Conservation (phyloP, 116 monocot genomes). For the Cymodocea nodosa region DNA sequence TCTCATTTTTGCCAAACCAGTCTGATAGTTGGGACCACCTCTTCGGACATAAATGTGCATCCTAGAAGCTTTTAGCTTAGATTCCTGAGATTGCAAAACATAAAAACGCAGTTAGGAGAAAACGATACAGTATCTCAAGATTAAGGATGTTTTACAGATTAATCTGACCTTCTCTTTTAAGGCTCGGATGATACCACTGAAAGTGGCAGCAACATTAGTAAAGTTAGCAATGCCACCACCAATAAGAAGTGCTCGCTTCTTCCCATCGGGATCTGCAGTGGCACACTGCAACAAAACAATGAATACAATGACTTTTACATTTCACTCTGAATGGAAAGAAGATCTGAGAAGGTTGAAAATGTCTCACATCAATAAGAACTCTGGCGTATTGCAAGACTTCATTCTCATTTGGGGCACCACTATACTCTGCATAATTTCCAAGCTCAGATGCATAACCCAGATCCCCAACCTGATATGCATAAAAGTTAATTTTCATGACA, state of each 20-base stretch:
- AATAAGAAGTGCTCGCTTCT: slow-evolving; percentile 88
- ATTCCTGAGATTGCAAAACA: slow-evolving; percentile 36
- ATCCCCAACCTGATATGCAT: slow-evolving; percentile 60
- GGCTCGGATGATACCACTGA: slow-evolving; percentile 78
- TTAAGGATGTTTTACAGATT: background rate
- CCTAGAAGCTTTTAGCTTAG: slow-evolving; percentile 75
- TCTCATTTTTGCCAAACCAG: slow-evolving; percentile 87
- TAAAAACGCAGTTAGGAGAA: background rate
- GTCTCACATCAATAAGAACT: slow-evolving; percentile 71
- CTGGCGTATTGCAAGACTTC: slow-evolving; percentile 90
- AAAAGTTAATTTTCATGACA: background rate
- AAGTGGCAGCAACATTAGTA: slow-evolving; percentile 85
- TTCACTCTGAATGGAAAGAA: no score
- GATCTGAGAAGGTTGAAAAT: no score
- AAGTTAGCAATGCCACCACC: slow-evolving; percentile 94
- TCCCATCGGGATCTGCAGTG: slow-evolving; percentile 77
- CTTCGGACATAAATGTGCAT: slow-evolving; percentile 92
- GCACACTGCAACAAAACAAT: slow-evolving; percentile 47
- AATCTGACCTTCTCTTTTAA: slow-evolving; percentile 31
- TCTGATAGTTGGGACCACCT: slow-evolving; percentile 96
- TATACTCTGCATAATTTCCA: slow-evolving; percentile 92
- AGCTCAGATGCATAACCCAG: slow-evolving; percentile 80
- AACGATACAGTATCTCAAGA: background rate
- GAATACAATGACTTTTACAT: background rate
- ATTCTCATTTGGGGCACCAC: slow-evolving; percentile 89